Evolutionary conservation across 1,284 basidiomycete species (phyloP).

Genomic region (Wallemia hederae): DNA sequence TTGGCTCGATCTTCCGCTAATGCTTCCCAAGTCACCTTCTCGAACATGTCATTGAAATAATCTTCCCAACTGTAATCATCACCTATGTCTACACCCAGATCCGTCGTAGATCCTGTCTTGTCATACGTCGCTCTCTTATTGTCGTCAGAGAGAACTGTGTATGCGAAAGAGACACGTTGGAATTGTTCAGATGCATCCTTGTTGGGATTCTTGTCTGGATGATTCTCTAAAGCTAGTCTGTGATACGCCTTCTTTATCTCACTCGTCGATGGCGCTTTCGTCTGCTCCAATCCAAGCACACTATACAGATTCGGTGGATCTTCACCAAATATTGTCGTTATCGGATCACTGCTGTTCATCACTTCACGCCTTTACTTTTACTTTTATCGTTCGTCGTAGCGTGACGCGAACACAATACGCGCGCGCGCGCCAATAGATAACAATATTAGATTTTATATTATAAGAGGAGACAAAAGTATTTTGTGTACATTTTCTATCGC

Average conservation of each 20-base stretch:
- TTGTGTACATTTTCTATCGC: no score
- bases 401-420: no score
- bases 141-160: constrained; percentile 51
- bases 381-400: background rate
- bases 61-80: constrained; percentile 67
- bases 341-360: background rate
- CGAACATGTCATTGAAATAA: constrained; percentile 68
- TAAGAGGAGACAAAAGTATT: no score
- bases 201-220: constrained; percentile 8
- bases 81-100: background rate
- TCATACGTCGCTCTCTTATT: constrained; percentile 46
- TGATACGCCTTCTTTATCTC: background rate
- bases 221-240: background rate
- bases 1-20: constrained; percentile 66
- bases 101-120: constrained; percentile 36
- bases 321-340: background rate
- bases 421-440: no score
- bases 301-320: background rate
- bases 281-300: background rate
- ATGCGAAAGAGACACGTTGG: constrained; percentile 71
- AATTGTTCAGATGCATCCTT: constrained; percentile 24
- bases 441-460: no score
- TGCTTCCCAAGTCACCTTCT: constrained; percentile 49
- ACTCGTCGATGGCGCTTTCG: background rate
- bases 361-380: no score